Evolutionary conservation across 2,329 filamentous ascomycete genomes (phyloP), one percentile per base, ranked within the genome.

Genomic region (Westerdykella aurantiaca): DNA sequence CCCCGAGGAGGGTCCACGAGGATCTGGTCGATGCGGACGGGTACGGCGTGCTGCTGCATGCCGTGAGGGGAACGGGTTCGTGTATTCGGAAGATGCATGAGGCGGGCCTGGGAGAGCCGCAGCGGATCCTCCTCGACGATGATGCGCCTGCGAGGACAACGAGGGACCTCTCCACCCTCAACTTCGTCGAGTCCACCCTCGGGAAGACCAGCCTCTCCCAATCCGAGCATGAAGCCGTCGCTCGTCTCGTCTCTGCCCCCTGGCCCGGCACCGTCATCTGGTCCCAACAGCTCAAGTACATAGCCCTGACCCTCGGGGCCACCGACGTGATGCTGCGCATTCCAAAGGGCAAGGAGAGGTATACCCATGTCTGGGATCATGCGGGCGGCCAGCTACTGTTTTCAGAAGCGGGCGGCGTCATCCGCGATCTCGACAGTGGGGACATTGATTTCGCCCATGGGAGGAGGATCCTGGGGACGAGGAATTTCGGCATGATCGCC

Each of bases 351-450:
- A 50, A 61, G 25, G 58, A 61, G 7, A 68, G 75, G 48, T 72
- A 68, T 38, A 74, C 72, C 1, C 70, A 71, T 44, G 64, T 77
- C n/a, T 79, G 76, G 76, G 77, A 79, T 56, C 76, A 79, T 58
- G 73, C 73, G 1, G 76, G 75, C 5, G 76, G 75, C 0, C 71
- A 75, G 51, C 55, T 79, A 21, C 67, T 79, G 35, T 73, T 69
- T 42, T 58, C 72, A 43, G 76, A 79, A 53, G 66, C 71, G 1
- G 76, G 77, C 6, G 73, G 72, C 7, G 61, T 67, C 39, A 69
- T 79, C 18, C 73, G 68, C 2, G 77, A 80, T 56, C 57, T 78
- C 37, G 59, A 74, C 23, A 76, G 77, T 1, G 72, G 66, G 31
- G 52, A 65, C 3, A 71, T 79, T 29, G 72, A 77, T 45, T 77